Evolutionary conservation across 2,329 filamentous ascomycete species (phyloP).

Genomic region (Thermothelomyces thermophilus): DNA sequence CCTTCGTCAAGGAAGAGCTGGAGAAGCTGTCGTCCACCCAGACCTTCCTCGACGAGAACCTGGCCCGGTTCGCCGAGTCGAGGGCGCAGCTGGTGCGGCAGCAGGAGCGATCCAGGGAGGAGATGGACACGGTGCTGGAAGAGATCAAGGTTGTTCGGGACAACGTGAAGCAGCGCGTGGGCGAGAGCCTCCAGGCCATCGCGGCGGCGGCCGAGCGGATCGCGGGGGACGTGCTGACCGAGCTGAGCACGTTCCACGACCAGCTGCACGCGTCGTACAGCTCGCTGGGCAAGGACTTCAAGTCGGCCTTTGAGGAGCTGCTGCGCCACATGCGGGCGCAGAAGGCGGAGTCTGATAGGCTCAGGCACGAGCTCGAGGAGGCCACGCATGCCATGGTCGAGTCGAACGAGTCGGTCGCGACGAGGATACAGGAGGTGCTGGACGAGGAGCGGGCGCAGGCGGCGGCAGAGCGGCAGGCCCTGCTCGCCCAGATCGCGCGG

Average conservation of each 20-base stretch:
- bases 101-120: conserved; percentile 64
- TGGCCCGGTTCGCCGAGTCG: conserved; percentile 59
- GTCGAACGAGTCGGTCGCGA: conserved; percentile 60
- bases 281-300: conserved; percentile 78
- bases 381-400: conserved; percentile 63
- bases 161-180: conserved; percentile 78
- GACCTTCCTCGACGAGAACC: conserved; percentile 61
- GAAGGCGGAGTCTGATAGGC: conserved; percentile 64
- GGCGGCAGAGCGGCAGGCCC: conserved; percentile 62
- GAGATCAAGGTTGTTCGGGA: conserved; percentile 88
- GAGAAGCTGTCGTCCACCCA: conserved; percentile 64
- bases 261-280: conserved; percentile 80
- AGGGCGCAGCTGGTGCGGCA: conserved; percentile 62
- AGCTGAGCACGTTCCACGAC: conserved; percentile 75
- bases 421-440: conserved; percentile 60
- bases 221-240: conserved; percentile 78
- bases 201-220: conserved; percentile 82
- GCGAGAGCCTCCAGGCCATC: conserved; percentile 75
- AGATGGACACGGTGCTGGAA: conserved; percentile 85
- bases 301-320: conserved; percentile 74
- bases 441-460: conserved; percentile 70
- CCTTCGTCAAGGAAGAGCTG: conserved; percentile 70
- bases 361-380: conserved; percentile 64
- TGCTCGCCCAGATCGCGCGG: conserved; percentile 70
- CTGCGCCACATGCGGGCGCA: conserved; percentile 69